A percentile compares a stretch with the other conserved stretches of the same genome.
phyloP scores from a whole-genome alignment of 805 yeast genomes.

The Cyberlindnera xishuangbannaensis region DNA sequence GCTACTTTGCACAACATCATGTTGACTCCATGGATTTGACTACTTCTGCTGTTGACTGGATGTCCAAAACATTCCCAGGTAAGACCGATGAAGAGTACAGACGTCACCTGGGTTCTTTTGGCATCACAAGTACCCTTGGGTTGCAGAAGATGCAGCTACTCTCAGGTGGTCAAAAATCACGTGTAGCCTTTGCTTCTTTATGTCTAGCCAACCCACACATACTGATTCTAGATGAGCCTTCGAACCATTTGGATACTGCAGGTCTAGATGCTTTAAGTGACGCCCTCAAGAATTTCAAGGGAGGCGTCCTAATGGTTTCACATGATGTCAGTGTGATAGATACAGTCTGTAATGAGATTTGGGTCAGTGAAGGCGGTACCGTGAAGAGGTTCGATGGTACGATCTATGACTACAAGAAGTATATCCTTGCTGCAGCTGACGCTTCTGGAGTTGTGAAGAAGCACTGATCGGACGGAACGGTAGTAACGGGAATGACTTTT shows the following conservation, averaged over 20 bases:
- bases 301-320: slow-evolving; percentile 96
- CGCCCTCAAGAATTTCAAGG: slow-evolving; percentile 81
- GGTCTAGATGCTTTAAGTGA: slow-evolving; percentile 95
- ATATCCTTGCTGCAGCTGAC: slow-evolving; percentile 73
- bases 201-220: slow-evolving; percentile 89
- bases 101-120: slow-evolving; percentile 94
- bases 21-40: slow-evolving; percentile 93
- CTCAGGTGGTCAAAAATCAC: slow-evolving; percentile 97
- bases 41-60: slow-evolving; percentile 88
- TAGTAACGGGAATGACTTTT: too few species aligned
- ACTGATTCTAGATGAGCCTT: slow-evolving; percentile 92
- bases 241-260: slow-evolving; percentile 96
- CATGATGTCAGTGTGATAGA: slow-evolving; percentile 93
- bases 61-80: slow-evolving; percentile 86
- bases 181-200: slow-evolving; percentile 96
- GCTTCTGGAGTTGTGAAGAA: slow-evolving; percentile 85
- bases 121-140: slow-evolving; percentile 92
- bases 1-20: slow-evolving; percentile 97
- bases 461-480: slow-evolving; percentile 39
- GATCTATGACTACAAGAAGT: slow-evolving; percentile 85
- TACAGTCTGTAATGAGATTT: slow-evolving; percentile 85
- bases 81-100: slow-evolving; percentile 94
- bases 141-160: slow-evolving; percentile 82
- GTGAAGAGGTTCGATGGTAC: slow-evolving; percentile 76
- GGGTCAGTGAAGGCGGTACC: slow-evolving; percentile 88